Evolutionary conservation across 257 asterid genomes (phyloP).

Genomic region (Ocimum tenuiflorum): DNA sequence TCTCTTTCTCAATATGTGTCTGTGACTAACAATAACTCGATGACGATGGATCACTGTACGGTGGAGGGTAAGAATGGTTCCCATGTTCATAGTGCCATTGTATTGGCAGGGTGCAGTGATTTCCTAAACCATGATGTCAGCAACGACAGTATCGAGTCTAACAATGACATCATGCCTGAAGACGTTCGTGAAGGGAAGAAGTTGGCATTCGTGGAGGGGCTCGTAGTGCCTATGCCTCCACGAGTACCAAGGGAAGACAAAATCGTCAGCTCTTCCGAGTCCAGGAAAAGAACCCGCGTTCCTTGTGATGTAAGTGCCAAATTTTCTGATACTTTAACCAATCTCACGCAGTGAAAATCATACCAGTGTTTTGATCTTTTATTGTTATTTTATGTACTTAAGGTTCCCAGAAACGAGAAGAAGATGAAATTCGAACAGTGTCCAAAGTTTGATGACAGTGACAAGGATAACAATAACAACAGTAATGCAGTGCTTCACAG

Average conservation of each 20-base stretch:
- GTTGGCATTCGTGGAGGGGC: no score
- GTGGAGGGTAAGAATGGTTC: slow-evolving; percentile 11
- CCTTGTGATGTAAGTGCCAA: slow-evolving; percentile 26
- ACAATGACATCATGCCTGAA: slow-evolving; percentile 10
- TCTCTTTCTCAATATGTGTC: slow-evolving; percentile 19
- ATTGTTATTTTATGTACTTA: background rate
- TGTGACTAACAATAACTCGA: slow-evolving; percentile 3
- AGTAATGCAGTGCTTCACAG: slow-evolving; percentile 9
- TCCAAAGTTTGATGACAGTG: slow-evolving; percentile 10
- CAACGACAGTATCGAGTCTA: slow-evolving; percentile 29
- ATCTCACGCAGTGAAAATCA: no score
- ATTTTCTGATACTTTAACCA: background rate
- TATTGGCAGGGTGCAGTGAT: slow-evolving; percentile 23
- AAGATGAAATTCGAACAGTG: slow-evolving; percentile 28
- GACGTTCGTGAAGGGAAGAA: slow-evolving; percentile 15
- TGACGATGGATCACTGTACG: slow-evolving; percentile 22
- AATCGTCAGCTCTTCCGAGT: slow-evolving; percentile 14
- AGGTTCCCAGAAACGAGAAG: slow-evolving; percentile 39
- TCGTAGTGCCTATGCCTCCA: slow-evolving; percentile 8
- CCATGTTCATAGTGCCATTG: slow-evolving; percentile 8
- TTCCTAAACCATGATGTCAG: slow-evolving; percentile 36
- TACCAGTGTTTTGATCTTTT: background rate
- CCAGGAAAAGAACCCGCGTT: slow-evolving; percentile 43
- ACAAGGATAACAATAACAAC: background rate
- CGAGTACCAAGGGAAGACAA: slow-evolving; percentile 19